Evolutionary conservation across 441 rosid genomes (phyloP), one percentile per base, ranked within the genome.

Genomic region (Erodium trifolium): DNA sequence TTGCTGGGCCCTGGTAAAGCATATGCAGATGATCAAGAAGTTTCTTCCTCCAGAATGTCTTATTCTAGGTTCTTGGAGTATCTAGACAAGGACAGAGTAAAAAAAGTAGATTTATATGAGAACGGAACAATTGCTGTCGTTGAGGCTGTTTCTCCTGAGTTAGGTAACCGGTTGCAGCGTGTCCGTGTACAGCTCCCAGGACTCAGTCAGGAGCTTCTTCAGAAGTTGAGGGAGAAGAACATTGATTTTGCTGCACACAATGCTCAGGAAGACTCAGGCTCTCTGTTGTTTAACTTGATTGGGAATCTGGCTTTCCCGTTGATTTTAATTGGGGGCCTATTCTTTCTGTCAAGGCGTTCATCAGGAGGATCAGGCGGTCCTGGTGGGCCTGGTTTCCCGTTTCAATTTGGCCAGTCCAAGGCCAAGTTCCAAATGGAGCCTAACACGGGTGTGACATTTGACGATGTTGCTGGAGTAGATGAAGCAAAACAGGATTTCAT

Each of bases 401-500:
- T 93, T 63, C 74, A 75, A 31, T 77, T 91, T 70, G 98, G 97
- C 74, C 96, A 91, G 77, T 93, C 98, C 1, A 91, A 87, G 74
- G 97, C 98, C 3, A 93, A 93, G 88, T 93, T 93, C 81, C 98
- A 91, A 74, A 93, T 93, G 98, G 97, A 93, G 74, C 94, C 97
- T 14, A 93, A 84, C 79, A 93, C 98, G 0, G 98, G 98, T n/a
- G 97, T 93, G 51, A 93, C 97, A 62, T 90, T 90, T 68, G 94
- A 93, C 77, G 98, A 93, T 76, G 97, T 93, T 63, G 97, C 98
- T 51, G 98, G 98, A 72, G 98, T 93, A 11, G 98, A 93, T 75
- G 98, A 93, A 80, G 98, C 97, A 17, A 93, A 90, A 79, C 98
- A 93, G 77, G 98, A 93, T 74, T 93, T 93, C 83, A 88, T 90